Base-by-base conservation (phyloP, 2,329 filamentous ascomycete species). In the Drechslerella dactyloides region DNA sequence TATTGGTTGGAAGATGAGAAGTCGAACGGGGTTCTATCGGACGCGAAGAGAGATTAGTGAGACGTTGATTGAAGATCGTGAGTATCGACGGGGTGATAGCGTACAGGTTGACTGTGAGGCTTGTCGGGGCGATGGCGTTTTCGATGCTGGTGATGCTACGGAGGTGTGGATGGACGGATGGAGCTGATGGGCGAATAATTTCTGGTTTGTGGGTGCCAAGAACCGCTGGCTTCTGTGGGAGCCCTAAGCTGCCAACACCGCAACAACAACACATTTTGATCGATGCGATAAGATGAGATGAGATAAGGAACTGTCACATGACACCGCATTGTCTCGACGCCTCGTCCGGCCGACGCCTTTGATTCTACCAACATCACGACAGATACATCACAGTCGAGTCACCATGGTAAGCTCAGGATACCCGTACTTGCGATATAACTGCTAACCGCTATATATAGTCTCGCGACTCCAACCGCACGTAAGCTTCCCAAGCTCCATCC, bases 1-100 rank as follows among this genome's bases (percentile, higher is more conserved):
- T 76, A 88, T 90, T 90, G 81, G 80, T 89, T 83, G 83, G 78
- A 76, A 69, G 60, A 69, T 66, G 40, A 19, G 51, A 74, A 59
- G 73, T 75, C 70, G 61, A 65, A 48, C 35, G 21, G 56, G 27
- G 27, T 33, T 72, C 66, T 70, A 70, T 60, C 13, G 35, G 44
- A 37, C 44, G 6, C 15, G 19, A 35, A 54, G 3, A 6, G 27
- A 48, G 19, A 21, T 48, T 21, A 48, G 44, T 23, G 44, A 11
- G 3, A 33, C 27, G 27, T 4, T 33, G n/a, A n/a, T 33, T 8
- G 27, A 33, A 8, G 27, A 8, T 4, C 27, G 27, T 33, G 27
- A 33, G n/a, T n/a, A n/a, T n/a, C n/a, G n/a, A 33, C 27, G 27
- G 8, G 27, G 27, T 33, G 27, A 4, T 33, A 33, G 27, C 68